Conservation (phyloP, 2,329 filamentous ascomycete species). For the Phaeosphaeria sp. region DNA sequence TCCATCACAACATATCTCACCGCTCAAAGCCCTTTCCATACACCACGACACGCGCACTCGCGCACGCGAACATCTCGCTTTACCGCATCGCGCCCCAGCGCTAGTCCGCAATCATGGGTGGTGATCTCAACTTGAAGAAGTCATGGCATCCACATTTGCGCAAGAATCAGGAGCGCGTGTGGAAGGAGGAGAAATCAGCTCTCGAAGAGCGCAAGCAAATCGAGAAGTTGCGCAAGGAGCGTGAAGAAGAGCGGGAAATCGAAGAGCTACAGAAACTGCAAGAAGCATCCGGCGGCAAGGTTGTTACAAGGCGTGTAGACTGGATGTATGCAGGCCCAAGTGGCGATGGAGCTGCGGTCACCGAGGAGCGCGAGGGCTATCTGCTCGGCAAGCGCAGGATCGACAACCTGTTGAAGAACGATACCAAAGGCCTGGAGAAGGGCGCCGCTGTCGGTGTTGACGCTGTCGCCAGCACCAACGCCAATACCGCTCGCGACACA, state of each 20-base stretch:
- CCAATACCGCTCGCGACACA: slow-evolving; percentile 79
- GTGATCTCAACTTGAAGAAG: slow-evolving; percentile 91
- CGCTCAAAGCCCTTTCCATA: no score
- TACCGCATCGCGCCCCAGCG: neutral
- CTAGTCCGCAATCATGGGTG: slow-evolving; percentile 72
- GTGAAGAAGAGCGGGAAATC: slow-evolving; percentile 90
- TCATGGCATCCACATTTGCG: slow-evolving; percentile 88
- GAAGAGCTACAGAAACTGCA: slow-evolving; percentile 91
- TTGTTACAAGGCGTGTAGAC: slow-evolving; percentile 83
- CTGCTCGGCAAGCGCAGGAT: slow-evolving; percentile 91
- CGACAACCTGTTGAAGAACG: slow-evolving; percentile 83
- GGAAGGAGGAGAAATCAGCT: slow-evolving; percentile 89
- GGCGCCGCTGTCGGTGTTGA: slow-evolving; percentile 49
- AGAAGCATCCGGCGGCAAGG: slow-evolving; percentile 84
- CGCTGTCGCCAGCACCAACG: slow-evolving; percentile 65
- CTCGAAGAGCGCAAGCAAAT: slow-evolving; percentile 94
- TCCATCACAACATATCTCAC: neutral
- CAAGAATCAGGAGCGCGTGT: slow-evolving; percentile 89
- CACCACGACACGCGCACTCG: neutral
- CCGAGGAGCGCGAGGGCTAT: slow-evolving; percentile 92
- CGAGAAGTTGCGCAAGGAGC: slow-evolving; percentile 88
- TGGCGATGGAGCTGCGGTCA: slow-evolving; percentile 68
- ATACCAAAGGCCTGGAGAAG: slow-evolving; percentile 78
- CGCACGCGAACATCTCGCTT: neutral
- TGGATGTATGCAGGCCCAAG: slow-evolving; percentile 98